Base-by-base conservation (phyloP, 108 stramenopile genomes). In the Mediolabrus comicus region DNA sequence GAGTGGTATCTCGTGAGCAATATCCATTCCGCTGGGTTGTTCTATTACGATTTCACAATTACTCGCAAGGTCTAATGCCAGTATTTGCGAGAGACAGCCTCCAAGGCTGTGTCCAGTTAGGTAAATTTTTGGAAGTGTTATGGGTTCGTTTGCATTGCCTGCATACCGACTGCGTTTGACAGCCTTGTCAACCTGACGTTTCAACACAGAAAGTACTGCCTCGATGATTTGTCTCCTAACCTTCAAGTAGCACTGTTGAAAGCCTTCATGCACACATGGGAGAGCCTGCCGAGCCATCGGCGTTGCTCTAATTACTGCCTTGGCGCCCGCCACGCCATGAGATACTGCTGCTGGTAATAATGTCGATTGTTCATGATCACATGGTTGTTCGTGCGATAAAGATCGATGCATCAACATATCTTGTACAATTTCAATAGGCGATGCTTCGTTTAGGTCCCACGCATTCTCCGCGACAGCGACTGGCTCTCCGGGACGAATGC, bases 41-140 rank as follows among this genome's bases (percentile, higher is more conserved):
- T 77, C 69, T 13, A 92, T 62, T 19, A 86, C 69, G 19, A 89
- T 54, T 36, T 87, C 89, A 74, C 86, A 86, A 56, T 93, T 93
- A 46, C 84, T 79, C 5, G 89, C 86, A 29, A 93, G 67, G 59
- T 93, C 92, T 36, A 93, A 38, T 2, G 89, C 89, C 53, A 93
- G 61, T 11, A 93, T 73, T 60, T 93, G 92, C 1, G 84, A 87
- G 4, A 91, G 43, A 17, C 84, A 77, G 31, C 91, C 91, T 16
- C 91, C 91, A 17, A 87, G 68, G 10, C 74, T 77, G 62, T 93
- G 92, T 17, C 92, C 92, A 11, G 88, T 89, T 14, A 85, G 66
- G 53, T 90, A 93, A 8, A 90, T 86, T 59, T 93, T 93, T 3
- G 92, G 92, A 9, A 90, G 68, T 17, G 82, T 82, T n/a, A 92